Base-by-base conservation (phyloP, 1,284 basidiomycete genomes). In the Irpex sp. region DNA sequence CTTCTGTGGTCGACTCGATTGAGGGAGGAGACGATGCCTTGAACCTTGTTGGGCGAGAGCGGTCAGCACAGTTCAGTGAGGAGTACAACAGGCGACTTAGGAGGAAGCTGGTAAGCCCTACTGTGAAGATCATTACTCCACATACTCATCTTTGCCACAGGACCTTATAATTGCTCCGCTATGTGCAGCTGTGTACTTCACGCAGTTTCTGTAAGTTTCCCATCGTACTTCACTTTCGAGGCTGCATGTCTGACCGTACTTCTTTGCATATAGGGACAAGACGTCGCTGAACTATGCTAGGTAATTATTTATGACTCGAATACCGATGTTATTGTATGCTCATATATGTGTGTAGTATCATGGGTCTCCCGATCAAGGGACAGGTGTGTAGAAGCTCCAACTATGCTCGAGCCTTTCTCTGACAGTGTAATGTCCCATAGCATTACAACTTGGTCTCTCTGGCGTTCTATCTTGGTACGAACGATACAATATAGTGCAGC, bases 241-340 rank as follows among this genome's bases (percentile, higher is more conserved):
- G 9, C 21, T 26, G 21, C 15, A 19, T 36, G 8, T 59, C 56
- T 64, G 56, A 44, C 19, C 13, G 19, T 40, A 19, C 49, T 19
- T 47, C 4, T 26, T 54, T 26, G 26, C 40, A 55, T 21, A 49
- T 63, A 87, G 87, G 64, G 87, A 89, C 73, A 89, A 89, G 77
- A 88, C 85, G 3, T 83, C 85, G 15, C 71, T 88, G 54, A 88
- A 88, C 70, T 89, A 88, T 77, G 85, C 85, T 19, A 87, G 85
- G 85, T 82, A 67, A 37, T 67, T 62, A 31, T 7, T 7, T 40
- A n/a, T n/a, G 17, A 19, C 7, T 5, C 34, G 31, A 4, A 3
- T 4, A 26, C 36, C 17, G 17, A 40, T 17, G 17, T 61, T 17
- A 37, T 11, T 44, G 57, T 49, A 51, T 5, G 7, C 60, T 68